phyloP scores from a whole-genome alignment of 768 basidiomycete genomes.

The Coprinellus aureogranulatus region DNA sequence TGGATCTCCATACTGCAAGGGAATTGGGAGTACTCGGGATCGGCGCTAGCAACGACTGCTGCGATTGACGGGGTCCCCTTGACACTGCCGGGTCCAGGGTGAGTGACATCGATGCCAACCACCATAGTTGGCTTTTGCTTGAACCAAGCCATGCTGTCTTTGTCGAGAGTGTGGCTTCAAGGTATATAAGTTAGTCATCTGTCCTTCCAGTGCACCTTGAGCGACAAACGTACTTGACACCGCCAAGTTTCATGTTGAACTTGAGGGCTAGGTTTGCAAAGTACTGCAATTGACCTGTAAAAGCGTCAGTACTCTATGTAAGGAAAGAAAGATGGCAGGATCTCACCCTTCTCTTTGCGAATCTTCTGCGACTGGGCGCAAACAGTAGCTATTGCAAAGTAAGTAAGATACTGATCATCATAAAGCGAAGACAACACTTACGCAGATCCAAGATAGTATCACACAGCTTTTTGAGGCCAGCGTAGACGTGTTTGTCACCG shows the following conservation, averaged over 20 bases:
- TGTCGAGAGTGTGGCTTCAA: constrained; percentile 44
- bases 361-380: constrained; percentile 75
- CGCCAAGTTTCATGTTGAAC: constrained; percentile 81
- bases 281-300: constrained; percentile 60
- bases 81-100: constrained; percentile 73
- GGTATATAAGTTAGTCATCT: constrained; percentile 1
- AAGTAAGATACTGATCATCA: not conserved
- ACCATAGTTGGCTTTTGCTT: constrained; percentile 67
- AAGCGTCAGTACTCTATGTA: constrained; percentile 20
- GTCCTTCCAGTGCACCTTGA: not conserved
- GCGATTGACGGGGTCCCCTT: constrained; percentile 79
- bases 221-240: constrained; percentile 55
- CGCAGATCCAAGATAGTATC: constrained; percentile 64
- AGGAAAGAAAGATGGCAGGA: constrained; percentile 20
- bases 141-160: constrained; percentile 59
- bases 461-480: constrained; percentile 70
- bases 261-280: constrained; percentile 82
- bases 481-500: constrained; percentile 73
- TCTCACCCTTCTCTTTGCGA: constrained; percentile 56
- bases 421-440: constrained; percentile 18
- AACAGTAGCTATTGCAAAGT: constrained; percentile 48
- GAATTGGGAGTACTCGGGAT: constrained; percentile 62
- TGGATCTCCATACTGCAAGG: constrained; percentile 76
- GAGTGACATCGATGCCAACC: constrained; percentile 80
- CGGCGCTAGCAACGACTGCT: constrained; percentile 79